A percentile compares a stretch with the other conserved stretches of the same genome.
Evolutionary conservation across 2,329 filamentous ascomycete species (phyloP).

Genomic region (Magnaporthiopsis incrustans): DNA sequence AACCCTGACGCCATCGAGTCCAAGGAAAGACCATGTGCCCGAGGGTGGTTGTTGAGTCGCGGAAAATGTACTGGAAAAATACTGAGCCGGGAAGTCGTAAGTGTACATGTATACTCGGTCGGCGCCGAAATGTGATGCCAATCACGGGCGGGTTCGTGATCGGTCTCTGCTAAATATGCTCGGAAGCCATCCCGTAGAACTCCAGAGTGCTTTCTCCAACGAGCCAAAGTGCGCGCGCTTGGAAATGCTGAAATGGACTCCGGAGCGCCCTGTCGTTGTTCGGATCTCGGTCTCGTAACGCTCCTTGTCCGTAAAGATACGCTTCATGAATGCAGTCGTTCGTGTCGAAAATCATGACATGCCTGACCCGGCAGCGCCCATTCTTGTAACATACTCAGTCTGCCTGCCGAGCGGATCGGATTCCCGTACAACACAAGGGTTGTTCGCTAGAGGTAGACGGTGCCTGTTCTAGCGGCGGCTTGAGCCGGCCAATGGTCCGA

Average conservation of each 20-base stretch:
- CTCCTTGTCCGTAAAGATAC: background rate
- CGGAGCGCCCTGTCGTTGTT: background rate
- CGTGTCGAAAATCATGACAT: background rate
- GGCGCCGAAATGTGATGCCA: background rate
- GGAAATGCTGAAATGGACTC: background rate
- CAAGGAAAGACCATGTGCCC: background rate
- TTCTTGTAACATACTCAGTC: background rate
- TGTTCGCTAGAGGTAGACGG: background rate
- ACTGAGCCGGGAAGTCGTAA: background rate
- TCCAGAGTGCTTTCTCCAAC: background rate
- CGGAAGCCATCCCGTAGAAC: background rate
- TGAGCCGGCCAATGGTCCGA: constrained; percentile 17
- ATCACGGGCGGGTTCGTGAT: background rate
- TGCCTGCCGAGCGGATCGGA: background rate
- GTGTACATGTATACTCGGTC: background rate
- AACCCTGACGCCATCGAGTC: background rate
- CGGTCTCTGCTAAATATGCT: background rate
- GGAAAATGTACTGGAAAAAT: background rate
- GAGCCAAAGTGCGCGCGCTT: background rate
- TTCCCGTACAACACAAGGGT: background rate
- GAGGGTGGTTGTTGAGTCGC: background rate
- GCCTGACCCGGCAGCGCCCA: background rate
- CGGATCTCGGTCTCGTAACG: background rate
- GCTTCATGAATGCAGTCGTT: background rate
- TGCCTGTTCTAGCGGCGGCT: constrained; percentile 14